Base-by-base conservation (phyloP, 2,329 filamentous ascomycete species). In the Arthrocladium fulminans region DNA sequence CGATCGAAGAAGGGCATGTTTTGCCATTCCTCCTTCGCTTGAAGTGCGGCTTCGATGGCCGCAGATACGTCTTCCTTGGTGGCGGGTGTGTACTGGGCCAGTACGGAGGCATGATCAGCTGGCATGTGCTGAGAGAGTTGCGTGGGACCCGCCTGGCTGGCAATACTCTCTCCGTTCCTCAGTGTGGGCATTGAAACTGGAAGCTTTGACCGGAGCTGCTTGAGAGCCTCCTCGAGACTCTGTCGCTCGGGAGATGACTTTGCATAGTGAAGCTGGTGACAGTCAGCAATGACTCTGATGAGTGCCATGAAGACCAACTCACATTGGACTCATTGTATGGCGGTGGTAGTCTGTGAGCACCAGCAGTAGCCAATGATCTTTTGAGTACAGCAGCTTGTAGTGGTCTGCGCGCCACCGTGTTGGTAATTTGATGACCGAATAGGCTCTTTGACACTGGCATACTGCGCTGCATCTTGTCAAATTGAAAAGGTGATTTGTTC, bases 61-160 rank as follows among this genome's bases (percentile, higher is more conserved):
- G 17, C 55, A 39, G 47, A 50, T 25, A 69, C 63, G 35, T 68
- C 61, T 35, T 59, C 57, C 30, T 59, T 57, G 17, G 59, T 61
- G 22, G 64, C 61, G 4, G 65, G 55, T 0, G 60, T 59, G 38
- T 65, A 65, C 52, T 63, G 62, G 34, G 67, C 67, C 44, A 69
- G 67, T 6, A 56, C 57, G 2, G 57, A 62, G 5, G 50, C 55
- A 48, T 63, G 59, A 22, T 69, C 66, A 12, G 63, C 60, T 0
- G 67, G 67, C 34, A 68, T 57, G 23, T 47, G 44, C 10, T 47
- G 47, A 19, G 47, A 45, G n/a, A 29, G 27, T 13, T 29, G 27
- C 7, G 27, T 7, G 7, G 7, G 7, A 29, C 27, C 13, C 27
- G 27, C 25, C 20, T 53, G 23, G 7, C 30, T 20, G n/a, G 40